Conservation (phyloP, 2,329 filamentous ascomycete genomes). For the Fusarium sp. region DNA sequence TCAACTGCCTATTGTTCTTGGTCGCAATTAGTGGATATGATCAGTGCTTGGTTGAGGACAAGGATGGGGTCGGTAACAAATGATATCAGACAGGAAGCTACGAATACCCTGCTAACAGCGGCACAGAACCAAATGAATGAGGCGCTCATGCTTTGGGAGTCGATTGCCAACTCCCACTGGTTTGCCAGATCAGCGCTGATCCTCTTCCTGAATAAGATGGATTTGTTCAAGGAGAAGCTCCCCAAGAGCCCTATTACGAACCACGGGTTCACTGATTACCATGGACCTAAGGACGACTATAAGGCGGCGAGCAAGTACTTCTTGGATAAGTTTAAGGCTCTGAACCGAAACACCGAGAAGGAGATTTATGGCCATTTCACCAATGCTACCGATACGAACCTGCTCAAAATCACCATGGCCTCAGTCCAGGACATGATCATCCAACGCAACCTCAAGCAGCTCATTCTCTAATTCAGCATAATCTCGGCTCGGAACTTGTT, state of each 20-base stretch:
- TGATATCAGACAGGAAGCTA: not conserved
- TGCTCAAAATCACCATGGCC: conserved; percentile 87
- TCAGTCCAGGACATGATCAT: conserved; percentile 91
- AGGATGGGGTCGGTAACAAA: conserved; percentile 82
- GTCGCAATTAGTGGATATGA: conserved; percentile 97
- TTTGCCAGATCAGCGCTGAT: conserved; percentile 85
- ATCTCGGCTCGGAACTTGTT: not conserved
- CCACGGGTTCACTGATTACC: conserved; percentile 82
- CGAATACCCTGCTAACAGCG: conserved; percentile 16
- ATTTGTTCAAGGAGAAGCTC: conserved; percentile 84
- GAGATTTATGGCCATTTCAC: conserved; percentile 72
- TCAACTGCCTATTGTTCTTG: conserved; percentile 90
- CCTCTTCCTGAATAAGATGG: conserved; percentile 89
- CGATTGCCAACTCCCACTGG: conserved; percentile 87
- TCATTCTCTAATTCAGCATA: conserved; percentile 61
- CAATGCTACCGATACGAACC: conserved; percentile 73
- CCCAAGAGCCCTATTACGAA: conserved; percentile 75
- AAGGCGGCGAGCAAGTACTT: conserved; percentile 84
- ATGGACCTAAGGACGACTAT: conserved; percentile 75
- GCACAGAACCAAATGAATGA: conserved; percentile 89
- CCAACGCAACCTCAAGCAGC: conserved; percentile 82
- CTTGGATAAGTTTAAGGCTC: conserved; percentile 80
- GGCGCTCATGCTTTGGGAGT: conserved; percentile 87
- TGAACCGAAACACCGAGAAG: conserved; percentile 76
- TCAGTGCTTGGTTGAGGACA: conserved; percentile 94